Evolutionary conservation across 2,329 filamentous ascomycete genomes (phyloP).

Genomic region (Fusarium foetens): DNA sequence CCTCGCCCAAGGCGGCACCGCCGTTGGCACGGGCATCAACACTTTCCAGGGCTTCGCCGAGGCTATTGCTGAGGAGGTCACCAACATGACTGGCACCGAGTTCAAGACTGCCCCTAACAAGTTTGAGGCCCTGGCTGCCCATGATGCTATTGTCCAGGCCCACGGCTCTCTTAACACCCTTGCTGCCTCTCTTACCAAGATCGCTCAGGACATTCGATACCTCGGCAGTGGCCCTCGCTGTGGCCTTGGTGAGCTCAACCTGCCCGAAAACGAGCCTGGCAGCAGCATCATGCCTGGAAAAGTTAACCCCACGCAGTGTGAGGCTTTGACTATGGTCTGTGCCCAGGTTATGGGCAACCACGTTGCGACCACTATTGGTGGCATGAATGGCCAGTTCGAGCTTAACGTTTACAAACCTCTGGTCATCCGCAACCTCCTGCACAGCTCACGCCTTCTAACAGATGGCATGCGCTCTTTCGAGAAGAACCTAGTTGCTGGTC

Average conservation of each 20-base stretch:
- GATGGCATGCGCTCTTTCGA: constrained; percentile 97
- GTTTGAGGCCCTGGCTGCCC: constrained; percentile 95
- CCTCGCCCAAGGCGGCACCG: constrained; percentile 94
- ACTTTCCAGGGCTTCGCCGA: constrained; percentile 97
- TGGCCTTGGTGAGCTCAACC: constrained; percentile 89
- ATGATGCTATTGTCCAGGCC: constrained; percentile 95
- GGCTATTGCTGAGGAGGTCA: constrained; percentile 89
- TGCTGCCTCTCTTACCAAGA: constrained; percentile 92
- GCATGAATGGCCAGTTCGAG: constrained; percentile 98
- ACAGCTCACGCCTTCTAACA: constrained; percentile 86
- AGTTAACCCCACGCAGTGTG: constrained; percentile 98
- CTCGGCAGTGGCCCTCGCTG: constrained; percentile 95
- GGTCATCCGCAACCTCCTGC: constrained; percentile 92
- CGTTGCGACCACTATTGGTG: constrained; percentile 89
- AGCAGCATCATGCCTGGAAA: constrained; percentile 99
- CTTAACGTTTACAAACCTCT: constrained; percentile 99
- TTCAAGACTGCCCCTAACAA: constrained; percentile 99
- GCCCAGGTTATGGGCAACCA: constrained; percentile 98
- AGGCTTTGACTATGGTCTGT: constrained; percentile 97
- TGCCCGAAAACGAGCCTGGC: constrained; percentile 98
- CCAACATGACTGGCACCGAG: constrained; percentile 89
- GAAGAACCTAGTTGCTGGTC: constrained; percentile 87
- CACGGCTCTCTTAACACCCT: constrained; percentile 94
- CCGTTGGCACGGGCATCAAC: constrained; percentile 97
- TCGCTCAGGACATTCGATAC: constrained; percentile 97